Base-by-base conservation (phyloP, 768 basidiomycete genomes). In the Kwoniella europaea region DNA sequence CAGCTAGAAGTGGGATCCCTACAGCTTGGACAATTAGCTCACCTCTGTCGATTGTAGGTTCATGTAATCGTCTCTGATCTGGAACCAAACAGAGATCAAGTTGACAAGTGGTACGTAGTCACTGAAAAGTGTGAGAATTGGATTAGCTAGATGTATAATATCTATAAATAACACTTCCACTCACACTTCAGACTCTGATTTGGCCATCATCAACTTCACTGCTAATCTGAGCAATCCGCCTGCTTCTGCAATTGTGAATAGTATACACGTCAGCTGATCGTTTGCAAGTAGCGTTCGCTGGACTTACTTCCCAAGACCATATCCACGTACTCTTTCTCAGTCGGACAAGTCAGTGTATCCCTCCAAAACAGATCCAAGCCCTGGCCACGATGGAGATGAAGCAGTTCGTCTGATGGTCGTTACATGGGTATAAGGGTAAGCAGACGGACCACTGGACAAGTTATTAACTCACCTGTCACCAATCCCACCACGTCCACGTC, bases 31-130 rank as follows among this genome's bases (percentile, higher is more conserved):
- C 29, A 3, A 1, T 10, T 16, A 41, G 71, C 85, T 27, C 76
- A 93, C 94, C 86, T 94, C 89, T 18, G 88, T 87, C 59, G 92
- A 93, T 78, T 95, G 90, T 27, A 98, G 85, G 77, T 98, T 98
- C 92, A 96, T 93, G 57, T 94, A 91, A 82, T 98, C 96, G 76
- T 98, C 96, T n/a, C 94, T 86, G 75, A 98, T 95, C 82, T 98
- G 96, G 83, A 94, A 97, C 77, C 90, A 91, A n/a, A 97, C 89
- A 2, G 95, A 93, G 71, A 98, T 91, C 10, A 97, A 88, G 82
- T 97, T 97, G 72, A 96, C 92, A 1, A 98, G 87, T 0, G 94
- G 93, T 1, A 96, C 89, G 74, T 93, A 97, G 82, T 98, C 90
- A 10, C 93, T 97, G 69, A 57, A 27, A 15, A 9, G 1, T 13